Conservation (phyloP, 306 rosid species). For the Phaseolus lunatus region DNA sequence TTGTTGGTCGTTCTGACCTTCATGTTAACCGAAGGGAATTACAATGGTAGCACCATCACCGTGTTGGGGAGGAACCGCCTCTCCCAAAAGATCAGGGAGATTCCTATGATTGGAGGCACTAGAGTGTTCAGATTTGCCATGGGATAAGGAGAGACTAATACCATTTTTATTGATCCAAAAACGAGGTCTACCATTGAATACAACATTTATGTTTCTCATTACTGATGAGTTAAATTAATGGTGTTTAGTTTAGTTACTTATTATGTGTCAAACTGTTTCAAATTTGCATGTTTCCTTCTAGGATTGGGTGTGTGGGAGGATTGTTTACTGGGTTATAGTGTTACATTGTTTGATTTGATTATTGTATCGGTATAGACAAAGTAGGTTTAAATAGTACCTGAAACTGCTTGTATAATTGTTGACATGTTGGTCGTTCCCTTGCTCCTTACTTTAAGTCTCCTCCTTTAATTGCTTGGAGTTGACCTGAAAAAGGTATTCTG, state of each 20-base stretch:
- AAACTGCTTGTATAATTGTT: too few relatives aligned
- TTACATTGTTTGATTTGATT: too few relatives aligned
- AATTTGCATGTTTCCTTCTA: too few relatives aligned
- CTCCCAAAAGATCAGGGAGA: background rate
- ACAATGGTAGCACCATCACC: slow-evolving; percentile 66
- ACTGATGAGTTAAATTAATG: background rate
- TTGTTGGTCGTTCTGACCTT: slow-evolving; percentile 69
- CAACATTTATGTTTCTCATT: slow-evolving; percentile 52
- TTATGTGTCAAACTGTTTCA: too few relatives aligned
- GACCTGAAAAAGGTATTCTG: too few relatives aligned
- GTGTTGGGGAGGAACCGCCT: slow-evolving; percentile 22
- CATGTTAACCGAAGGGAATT: slow-evolving; percentile 61
- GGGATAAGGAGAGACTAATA: background rate
- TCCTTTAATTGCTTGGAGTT: too few relatives aligned
- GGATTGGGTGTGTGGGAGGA: too few relatives aligned
- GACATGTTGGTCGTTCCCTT: too few relatives aligned
- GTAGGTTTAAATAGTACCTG: too few relatives aligned
- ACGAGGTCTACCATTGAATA: slow-evolving; percentile 61
- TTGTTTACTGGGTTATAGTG: too few relatives aligned
- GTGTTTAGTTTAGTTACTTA: background rate
- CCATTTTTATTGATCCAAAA: background rate
- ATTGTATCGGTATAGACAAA: too few relatives aligned
- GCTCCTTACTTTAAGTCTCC: too few relatives aligned
- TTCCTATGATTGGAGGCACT: background rate
- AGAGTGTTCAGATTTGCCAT: background rate